phyloP scores from a whole-genome alignment of 257 asterid species.

The Ballota nigra region DNA sequence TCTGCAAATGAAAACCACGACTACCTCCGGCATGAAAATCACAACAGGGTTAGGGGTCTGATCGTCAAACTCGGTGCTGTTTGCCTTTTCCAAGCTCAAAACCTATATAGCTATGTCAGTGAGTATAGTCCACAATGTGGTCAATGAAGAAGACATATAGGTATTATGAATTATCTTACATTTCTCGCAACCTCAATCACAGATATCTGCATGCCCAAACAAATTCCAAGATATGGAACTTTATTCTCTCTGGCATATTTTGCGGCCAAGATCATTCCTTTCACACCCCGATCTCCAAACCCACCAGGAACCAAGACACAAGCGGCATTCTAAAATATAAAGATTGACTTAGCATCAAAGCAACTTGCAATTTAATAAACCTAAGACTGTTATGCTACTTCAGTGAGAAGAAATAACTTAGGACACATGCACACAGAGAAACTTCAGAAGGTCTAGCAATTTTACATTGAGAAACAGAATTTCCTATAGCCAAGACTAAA shows the following conservation, averaged over 20 bases:
- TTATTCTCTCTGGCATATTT: slow-evolving; percentile 85
- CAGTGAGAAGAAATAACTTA: not conserved
- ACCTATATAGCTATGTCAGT: slow-evolving; percentile 43
- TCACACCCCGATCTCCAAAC: slow-evolving; percentile 96
- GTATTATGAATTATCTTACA: slow-evolving; percentile 46
- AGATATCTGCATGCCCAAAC: slow-evolving; percentile 97
- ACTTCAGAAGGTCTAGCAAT: no score
- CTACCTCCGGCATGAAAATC: slow-evolving; percentile 98
- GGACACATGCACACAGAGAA: no score
- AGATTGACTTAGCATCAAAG: slow-evolving; percentile 13
- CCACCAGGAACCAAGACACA: slow-evolving; percentile 99
- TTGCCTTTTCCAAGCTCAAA: slow-evolving; percentile 63
- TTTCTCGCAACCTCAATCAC: slow-evolving; percentile 90
- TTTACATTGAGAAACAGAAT: no score
- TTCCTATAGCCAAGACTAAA: no score
- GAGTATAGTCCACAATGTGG: slow-evolving; percentile 14
- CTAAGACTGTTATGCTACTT: not conserved
- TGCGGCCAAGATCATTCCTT: slow-evolving; percentile 98
- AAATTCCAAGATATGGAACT: slow-evolving; percentile 91
- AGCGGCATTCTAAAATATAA: slow-evolving; percentile 61
- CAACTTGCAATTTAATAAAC: not conserved
- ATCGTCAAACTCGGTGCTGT: slow-evolving; percentile 82
- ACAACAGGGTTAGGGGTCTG: slow-evolving; percentile 73
- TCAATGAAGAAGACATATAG: not conserved
- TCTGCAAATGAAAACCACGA: slow-evolving; percentile 13